Evolutionary conservation across 1,284 basidiomycete genomes (phyloP).

Genomic region (Veloporphyrellus conicus): DNA sequence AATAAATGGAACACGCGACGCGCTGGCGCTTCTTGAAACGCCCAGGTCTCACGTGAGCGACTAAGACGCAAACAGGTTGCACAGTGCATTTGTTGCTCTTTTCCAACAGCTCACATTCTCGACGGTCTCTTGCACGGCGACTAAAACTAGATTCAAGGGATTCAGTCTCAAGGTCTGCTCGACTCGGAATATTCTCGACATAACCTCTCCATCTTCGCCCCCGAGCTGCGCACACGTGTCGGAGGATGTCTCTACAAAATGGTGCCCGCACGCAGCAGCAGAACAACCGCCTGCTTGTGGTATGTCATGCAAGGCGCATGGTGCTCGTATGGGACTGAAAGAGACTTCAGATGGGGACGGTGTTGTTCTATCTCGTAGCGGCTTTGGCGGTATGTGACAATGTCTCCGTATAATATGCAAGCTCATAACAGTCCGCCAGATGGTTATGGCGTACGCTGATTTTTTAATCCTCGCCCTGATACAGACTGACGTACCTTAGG

Average conservation of each 20-base stretch:
- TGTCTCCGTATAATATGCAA: neutral
- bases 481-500: slow-evolving; percentile 36
- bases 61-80: neutral
- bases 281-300: slow-evolving; percentile 30
- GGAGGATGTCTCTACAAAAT: slow-evolving; percentile 27
- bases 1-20: slow-evolving; percentile 2
- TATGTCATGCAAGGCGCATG: slow-evolving; percentile 15
- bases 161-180: neutral
- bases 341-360: slow-evolving; percentile 52
- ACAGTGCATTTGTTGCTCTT: neutral
- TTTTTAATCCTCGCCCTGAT: slow-evolving; percentile 3
- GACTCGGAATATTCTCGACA: no score
- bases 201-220: neutral
- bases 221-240: neutral
- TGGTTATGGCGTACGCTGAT: slow-evolving; percentile 69
- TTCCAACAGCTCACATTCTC: neutral
- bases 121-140: no score
- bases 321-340: slow-evolving; percentile 7
- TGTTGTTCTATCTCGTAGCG: slow-evolving; percentile 76
- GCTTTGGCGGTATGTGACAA: slow-evolving; percentile 67
- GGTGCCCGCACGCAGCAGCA: slow-evolving; percentile 30
- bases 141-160: no score
- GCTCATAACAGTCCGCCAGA: slow-evolving; percentile 42
- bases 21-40: neutral
- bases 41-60: slow-evolving; percentile 19